Evolutionary conservation across 768 basidiomycete species (phyloP).

Genomic region (Mycena chlorophos): DNA sequence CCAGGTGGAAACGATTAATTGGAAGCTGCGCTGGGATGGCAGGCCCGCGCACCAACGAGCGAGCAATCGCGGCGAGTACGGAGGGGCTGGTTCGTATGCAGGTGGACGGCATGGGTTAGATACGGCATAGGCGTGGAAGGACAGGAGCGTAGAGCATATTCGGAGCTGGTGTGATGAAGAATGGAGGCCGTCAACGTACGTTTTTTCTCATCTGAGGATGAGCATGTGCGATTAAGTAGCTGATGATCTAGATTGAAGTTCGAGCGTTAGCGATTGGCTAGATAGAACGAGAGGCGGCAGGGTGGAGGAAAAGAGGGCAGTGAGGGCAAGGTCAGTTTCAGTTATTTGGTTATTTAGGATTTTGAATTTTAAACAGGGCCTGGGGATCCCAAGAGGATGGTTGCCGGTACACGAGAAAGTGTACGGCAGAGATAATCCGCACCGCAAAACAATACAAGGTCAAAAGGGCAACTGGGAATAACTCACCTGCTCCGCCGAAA

Average conservation of each 20-base stretch:
- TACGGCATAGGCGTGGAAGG: too few relatives aligned
- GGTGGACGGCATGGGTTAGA: neutral
- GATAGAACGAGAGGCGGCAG: neutral
- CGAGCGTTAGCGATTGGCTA: neutral
- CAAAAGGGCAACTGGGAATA: neutral
- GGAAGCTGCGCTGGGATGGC: neutral
- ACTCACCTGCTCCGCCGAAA: slow-evolving; percentile 90
- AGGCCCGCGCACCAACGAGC: slow-evolving; percentile 17
- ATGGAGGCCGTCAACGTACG: slow-evolving; percentile 46
- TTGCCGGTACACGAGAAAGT: neutral
- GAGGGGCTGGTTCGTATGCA: slow-evolving; percentile 9
- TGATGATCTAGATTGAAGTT: slow-evolving; percentile 72
- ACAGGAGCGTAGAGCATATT: neutral
- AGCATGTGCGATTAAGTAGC: slow-evolving; percentile 90
- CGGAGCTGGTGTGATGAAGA: slow-evolving; percentile 4
- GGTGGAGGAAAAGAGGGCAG: neutral
- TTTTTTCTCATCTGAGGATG: slow-evolving; percentile 98
- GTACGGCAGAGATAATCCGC: neutral
- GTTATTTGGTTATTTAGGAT: slow-evolving; percentile 6
- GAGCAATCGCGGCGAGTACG: slow-evolving; percentile 25
- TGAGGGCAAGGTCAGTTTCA: slow-evolving; percentile 7
- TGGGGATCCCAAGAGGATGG: neutral
- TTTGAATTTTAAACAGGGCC: neutral
- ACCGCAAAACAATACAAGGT: neutral
- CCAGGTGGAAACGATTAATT: neutral